Base-by-base conservation (phyloP, 768 basidiomycete genomes). In the Lentinula lateritia region DNA sequence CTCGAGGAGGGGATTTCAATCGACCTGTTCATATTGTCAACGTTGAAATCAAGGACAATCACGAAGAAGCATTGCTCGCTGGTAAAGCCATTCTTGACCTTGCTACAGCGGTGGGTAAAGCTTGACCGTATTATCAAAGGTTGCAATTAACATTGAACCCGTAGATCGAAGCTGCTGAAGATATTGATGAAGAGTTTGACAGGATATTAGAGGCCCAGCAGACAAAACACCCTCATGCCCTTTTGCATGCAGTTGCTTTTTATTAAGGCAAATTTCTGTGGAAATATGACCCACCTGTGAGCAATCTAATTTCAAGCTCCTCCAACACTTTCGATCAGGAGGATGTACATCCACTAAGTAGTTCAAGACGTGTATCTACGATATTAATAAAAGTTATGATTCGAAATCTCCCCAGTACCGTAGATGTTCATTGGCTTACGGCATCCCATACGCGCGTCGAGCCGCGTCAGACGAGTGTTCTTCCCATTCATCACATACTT, bases 21-120 rank as follows among this genome's bases (percentile, higher is more conserved):
- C 88, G 88, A 63, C 91, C 95, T 1, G 94, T 98, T 16, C 97
- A 99, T 73, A 73, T 99, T 46, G 92, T 99, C 69, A 99, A 99
- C 74, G 85, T 98, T 63, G 97, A 99, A 71, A 98, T 98, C 75
- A 97, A 92, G 77, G 97, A 99, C 75, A 98, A 97, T 70, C 95
- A 98, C 67, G 97, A 98, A 80, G 97, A 99, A 74, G 97, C 97
- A 0, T 79, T 90, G 52, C 93, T 98, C 65, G 97, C 97, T 28
- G 96, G 97, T 16, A 92, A 88, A 72, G 95, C 96, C 2, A 95
- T 98, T 71, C 78, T 98, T 34, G 95, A 96, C 68, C 78, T 99
- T 20, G 94, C 93, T 7, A 79, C 85, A 52, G 90, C 95, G 59
- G 96, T 97, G 69, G 76, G 93, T 80, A 16, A 8, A 13, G 13